A percentile compares a stretch with the other conserved stretches of the same genome.
Evolutionary conservation across 441 rosid species (phyloP).

Genomic region (Erodium texanum): DNA sequence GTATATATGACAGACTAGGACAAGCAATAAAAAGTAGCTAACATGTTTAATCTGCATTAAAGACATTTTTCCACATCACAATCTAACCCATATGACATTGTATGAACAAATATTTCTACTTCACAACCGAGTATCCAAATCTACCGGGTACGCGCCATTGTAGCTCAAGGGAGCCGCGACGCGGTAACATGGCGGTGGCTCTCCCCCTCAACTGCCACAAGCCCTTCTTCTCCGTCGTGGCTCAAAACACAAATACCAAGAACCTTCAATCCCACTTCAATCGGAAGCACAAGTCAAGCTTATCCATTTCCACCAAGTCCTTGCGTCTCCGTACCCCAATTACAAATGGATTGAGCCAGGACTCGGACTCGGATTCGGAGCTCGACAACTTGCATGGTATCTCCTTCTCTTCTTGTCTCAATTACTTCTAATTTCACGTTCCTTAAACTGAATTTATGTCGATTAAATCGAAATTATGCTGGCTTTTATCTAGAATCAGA

Average conservation of each 20-base stretch:
- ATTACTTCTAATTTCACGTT: neutral
- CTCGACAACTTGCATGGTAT: constrained; percentile 29
- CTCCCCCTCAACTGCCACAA: constrained; percentile 22
- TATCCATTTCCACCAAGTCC: constrained; percentile 16
- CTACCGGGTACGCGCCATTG: neutral
- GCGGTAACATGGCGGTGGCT: constrained; percentile 35
- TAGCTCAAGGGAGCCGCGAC: neutral
- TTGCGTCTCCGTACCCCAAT: constrained; percentile 15
- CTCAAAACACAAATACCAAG: no score
- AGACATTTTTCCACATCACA: no score
- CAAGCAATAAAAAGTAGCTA: no score
- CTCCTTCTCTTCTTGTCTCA: constrained; percentile 10
- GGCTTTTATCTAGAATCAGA: constrained; percentile 23
- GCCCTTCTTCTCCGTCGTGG: constrained; percentile 6
- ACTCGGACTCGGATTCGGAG: constrained; percentile 14
- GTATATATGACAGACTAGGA: no score
- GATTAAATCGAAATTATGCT: neutral
- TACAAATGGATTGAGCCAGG: constrained; percentile 15
- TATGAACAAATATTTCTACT: no score
- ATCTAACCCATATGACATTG: no score
- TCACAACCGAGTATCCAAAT: neutral
- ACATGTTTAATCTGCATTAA: neutral
- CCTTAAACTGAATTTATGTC: no score
- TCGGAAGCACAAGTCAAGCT: constrained; percentile 13
- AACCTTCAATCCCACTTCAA: neutral